Percentiles rank a stretch among this genome's conserved stretches.
Conservation (phyloP, 1,284 basidiomycete genomes). For the Tetrapyrgos nigripes region DNA sequence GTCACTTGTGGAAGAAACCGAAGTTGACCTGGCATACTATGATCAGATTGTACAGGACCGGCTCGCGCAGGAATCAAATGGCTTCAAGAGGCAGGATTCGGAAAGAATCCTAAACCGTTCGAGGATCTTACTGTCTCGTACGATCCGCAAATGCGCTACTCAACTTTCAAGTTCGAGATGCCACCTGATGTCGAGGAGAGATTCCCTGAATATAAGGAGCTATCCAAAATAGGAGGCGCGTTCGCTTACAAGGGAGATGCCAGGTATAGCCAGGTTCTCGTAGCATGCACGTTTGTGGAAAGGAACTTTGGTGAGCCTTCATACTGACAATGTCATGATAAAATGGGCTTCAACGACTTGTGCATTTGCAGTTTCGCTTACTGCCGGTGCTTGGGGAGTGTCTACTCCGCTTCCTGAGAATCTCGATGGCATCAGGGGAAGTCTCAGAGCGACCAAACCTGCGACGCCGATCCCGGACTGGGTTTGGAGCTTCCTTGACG, state of each 20-base stretch:
- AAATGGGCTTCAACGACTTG: background rate
- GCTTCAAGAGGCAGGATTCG: slow-evolving; percentile 21
- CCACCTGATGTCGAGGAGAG: background rate
- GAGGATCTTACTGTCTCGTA: slow-evolving; percentile 18
- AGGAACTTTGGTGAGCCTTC: too few relatives aligned
- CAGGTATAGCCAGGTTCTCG: too few relatives aligned
- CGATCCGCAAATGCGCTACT: slow-evolving; percentile 23
- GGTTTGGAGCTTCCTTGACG: slow-evolving; percentile 21
- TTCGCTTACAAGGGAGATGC: background rate
- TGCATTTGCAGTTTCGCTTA: background rate
- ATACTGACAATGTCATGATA: background rate
- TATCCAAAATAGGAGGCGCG: background rate
- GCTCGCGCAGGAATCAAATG: slow-evolving; percentile 28
- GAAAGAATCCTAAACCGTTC: slow-evolving; percentile 18
- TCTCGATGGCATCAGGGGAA: slow-evolving; percentile 20
- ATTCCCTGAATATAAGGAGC: background rate
- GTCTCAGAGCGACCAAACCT: slow-evolving; percentile 10
- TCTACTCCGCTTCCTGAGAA: slow-evolving; percentile 14
- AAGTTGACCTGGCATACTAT: too few relatives aligned
- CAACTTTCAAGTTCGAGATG: slow-evolving; percentile 12
- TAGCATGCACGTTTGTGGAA: too few relatives aligned
- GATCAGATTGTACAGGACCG: slow-evolving; percentile 33
- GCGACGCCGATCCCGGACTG: slow-evolving; percentile 20
- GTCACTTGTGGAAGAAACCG: too few relatives aligned
- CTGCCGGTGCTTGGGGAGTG: slow-evolving; percentile 19